A percentile compares a stretch with the other conserved stretches of the same genome.
Conservation (phyloP, 1,284 basidiomycete species). For the Mrakiaceae sp. region DNA sequence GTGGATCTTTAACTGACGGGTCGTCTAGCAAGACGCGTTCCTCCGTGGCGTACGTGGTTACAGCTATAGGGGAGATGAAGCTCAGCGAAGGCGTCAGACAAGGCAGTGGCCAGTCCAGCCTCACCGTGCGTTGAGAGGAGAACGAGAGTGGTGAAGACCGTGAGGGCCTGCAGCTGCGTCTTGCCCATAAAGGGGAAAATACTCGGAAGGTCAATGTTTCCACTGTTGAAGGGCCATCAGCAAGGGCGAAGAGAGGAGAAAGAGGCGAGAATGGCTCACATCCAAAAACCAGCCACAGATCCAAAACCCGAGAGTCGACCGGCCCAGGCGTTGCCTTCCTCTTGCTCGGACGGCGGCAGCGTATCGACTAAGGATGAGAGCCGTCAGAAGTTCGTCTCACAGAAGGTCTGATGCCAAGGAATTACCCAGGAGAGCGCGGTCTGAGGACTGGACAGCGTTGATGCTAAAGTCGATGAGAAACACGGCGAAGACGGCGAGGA, state of each 20-base stretch:
- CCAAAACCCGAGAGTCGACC: slow-evolving; percentile 76
- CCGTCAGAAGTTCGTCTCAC: background rate
- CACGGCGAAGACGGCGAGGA: slow-evolving; percentile 70
- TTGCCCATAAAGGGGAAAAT: slow-evolving; percentile 59
- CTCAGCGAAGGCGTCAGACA: slow-evolving; percentile 20
- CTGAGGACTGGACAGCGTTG: slow-evolving; percentile 47
- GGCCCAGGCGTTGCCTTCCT: slow-evolving; percentile 88
- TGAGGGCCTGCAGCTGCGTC: slow-evolving; percentile 64
- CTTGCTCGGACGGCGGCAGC: slow-evolving; percentile 53
- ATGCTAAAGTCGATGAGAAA: slow-evolving; percentile 70
- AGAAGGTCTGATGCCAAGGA: background rate
- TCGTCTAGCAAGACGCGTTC: slow-evolving; percentile 59
- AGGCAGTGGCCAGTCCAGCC: slow-evolving; percentile 3
- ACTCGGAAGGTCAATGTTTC: slow-evolving; percentile 57
- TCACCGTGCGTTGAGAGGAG: slow-evolving; percentile 36
- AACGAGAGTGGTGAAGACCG: slow-evolving; percentile 38
- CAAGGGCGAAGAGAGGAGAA: background rate
- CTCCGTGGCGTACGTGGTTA: slow-evolving; percentile 55
- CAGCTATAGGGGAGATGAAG: slow-evolving; percentile 43
- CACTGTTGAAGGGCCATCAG: slow-evolving; percentile 29
- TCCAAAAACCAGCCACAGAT: slow-evolving; percentile 70
- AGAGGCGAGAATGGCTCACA: slow-evolving; percentile 43
- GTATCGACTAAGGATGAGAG: slow-evolving; percentile 36
- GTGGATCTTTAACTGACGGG: slow-evolving; percentile 26
- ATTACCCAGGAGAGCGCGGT: slow-evolving; percentile 30